These are phyloP conservation scores for Lactarius vividus DNA, from an alignment of 768 basidiomycete genomes.

Conservation along the genomic window DNA sequence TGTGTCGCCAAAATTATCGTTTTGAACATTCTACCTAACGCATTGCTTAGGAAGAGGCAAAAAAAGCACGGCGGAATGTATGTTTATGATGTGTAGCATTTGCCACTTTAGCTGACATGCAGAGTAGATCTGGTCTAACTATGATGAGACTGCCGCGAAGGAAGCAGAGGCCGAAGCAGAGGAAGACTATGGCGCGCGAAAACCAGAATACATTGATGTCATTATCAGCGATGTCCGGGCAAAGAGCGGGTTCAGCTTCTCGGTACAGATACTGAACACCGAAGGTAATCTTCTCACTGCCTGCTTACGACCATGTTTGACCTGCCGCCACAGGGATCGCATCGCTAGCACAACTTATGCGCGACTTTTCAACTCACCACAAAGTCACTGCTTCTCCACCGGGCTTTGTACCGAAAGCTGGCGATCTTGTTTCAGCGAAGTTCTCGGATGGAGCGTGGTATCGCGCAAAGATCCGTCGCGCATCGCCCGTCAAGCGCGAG, in stretches of 20 bases:
- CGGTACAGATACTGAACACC: slow-evolving; percentile 89
- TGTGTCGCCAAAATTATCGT: slow-evolving; percentile 31
- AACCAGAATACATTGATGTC: slow-evolving; percentile 87
- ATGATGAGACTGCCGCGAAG: slow-evolving; percentile 69
- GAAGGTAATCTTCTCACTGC: slow-evolving; percentile 57
- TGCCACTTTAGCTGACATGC: neutral
- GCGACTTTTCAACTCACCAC: slow-evolving; percentile 87
- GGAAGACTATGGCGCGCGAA: slow-evolving; percentile 52
- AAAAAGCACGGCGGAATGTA: slow-evolving; percentile 73
- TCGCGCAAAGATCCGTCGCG: slow-evolving; percentile 83
- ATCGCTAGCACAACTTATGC: slow-evolving; percentile 90
- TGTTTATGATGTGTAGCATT: slow-evolving; percentile 31
- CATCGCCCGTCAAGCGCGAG: slow-evolving; percentile 88
- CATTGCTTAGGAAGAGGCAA: slow-evolving; percentile 66
- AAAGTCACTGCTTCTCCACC: slow-evolving; percentile 57
- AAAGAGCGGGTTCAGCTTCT: slow-evolving; percentile 76
- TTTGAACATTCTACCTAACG: neutral
- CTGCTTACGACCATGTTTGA: neutral
- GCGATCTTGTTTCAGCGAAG: slow-evolving; percentile 91
- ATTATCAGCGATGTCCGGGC: slow-evolving; percentile 86
- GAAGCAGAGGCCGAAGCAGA: slow-evolving; percentile 48
- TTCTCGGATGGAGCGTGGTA: slow-evolving; percentile 97
- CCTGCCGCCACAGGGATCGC: slow-evolving; percentile 66
- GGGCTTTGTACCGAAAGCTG: slow-evolving; percentile 76
- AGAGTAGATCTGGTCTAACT: slow-evolving; percentile 79